phyloP scores from a whole-genome alignment of 768 basidiomycete genomes.

The Russula abietina region DNA sequence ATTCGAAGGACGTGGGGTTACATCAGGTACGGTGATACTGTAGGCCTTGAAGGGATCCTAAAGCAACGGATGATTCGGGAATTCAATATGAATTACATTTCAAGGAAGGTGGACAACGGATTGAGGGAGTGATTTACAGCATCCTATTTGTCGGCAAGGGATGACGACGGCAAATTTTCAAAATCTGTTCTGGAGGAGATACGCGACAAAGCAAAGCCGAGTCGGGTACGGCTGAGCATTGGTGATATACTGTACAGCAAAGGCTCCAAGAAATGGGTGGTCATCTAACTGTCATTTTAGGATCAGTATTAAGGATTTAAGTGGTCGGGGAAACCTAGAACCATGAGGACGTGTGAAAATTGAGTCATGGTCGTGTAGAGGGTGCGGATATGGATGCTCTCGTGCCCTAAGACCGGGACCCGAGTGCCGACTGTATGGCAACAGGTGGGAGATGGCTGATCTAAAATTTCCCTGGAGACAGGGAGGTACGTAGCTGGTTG shows the following conservation, averaged over 20 bases:
- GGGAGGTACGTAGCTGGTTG: neutral
- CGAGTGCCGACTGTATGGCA: neutral
- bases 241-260: neutral
- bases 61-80: neutral
- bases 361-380: neutral
- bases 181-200: neutral
- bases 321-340: neutral
- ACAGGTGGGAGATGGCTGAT: neutral
- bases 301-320: neutral
- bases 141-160: neutral
- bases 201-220: too few species aligned
- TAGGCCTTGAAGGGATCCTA: neutral
- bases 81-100: neutral
- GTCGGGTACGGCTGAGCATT: too few species aligned
- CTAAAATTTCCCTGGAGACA: constrained; percentile 3
- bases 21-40: neutral
- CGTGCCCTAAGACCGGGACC: neutral
- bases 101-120: neutral
- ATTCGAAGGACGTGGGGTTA: neutral
- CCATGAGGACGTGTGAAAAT: neutral
- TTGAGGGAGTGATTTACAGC: neutral
- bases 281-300: neutral
- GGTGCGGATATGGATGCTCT: neutral
- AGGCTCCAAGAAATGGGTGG: neutral
- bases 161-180: neutral